Evolutionary conservation across 495 filamentous ascomycete genomes (phyloP).

Genomic region (Pyrenula aspistea): DNA sequence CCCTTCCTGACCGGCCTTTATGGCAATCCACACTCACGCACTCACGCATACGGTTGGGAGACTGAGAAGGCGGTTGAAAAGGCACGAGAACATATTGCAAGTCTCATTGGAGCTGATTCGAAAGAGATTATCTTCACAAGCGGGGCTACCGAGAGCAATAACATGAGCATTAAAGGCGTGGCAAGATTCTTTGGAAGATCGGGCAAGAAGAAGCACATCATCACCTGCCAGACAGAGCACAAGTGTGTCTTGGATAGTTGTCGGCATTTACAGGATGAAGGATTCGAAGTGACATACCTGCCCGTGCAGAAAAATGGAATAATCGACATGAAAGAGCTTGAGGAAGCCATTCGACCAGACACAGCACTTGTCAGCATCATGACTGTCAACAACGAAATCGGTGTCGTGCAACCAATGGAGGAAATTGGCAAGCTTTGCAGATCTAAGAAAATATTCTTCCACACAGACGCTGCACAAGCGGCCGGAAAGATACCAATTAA

Average conservation of each 20-base stretch:
- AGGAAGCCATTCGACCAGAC: slow-evolving; percentile 81
- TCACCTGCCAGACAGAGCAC: slow-evolving; percentile 95
- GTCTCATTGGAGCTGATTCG: slow-evolving; percentile 81
- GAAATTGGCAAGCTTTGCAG: slow-evolving; percentile 90
- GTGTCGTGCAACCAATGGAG: slow-evolving; percentile 88
- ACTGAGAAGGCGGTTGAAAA: slow-evolving; percentile 86
- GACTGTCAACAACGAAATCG: slow-evolving; percentile 99
- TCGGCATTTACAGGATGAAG: slow-evolving; percentile 91
- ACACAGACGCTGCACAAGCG: slow-evolving; percentile 94
- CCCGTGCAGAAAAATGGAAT: slow-evolving; percentile 78
- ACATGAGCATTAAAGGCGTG: slow-evolving; percentile 98
- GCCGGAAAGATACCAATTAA: slow-evolving; percentile 95
- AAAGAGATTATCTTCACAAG: slow-evolving; percentile 99
- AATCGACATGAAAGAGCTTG: slow-evolving; percentile 73
- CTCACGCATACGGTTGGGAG: slow-evolving; percentile 98
- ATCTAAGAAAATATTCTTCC: slow-evolving; percentile 90
- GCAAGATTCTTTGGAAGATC: slow-evolving; percentile 84
- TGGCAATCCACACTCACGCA: slow-evolving; percentile 94
- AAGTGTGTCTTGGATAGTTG: slow-evolving; percentile 98
- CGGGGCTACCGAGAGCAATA: slow-evolving; percentile 96
- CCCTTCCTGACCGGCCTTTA: slow-evolving; percentile 89
- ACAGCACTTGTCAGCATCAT: slow-evolving; percentile 92
- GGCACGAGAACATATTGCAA: slow-evolving; percentile 71
- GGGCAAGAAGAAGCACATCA: slow-evolving; percentile 96
- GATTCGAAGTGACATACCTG: slow-evolving; percentile 90